Evolutionary conservation across 805 yeast species (phyloP).

Genomic region (Pichia exigua): DNA sequence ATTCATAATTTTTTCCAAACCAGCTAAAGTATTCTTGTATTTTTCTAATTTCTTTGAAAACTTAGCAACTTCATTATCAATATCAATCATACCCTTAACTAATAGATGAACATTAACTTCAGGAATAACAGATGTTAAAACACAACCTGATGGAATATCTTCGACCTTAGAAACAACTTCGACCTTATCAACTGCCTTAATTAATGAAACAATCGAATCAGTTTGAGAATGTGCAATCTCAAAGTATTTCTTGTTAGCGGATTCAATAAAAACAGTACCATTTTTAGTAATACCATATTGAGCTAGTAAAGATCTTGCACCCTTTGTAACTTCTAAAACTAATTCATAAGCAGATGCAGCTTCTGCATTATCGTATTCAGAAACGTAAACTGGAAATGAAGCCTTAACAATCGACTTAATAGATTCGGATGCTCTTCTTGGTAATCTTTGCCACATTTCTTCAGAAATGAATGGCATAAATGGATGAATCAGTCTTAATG

Average conservation of each 20-base stretch:
- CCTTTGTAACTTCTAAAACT: slow-evolving; percentile 78
- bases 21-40: slow-evolving; percentile 49
- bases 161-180: slow-evolving; percentile 47
- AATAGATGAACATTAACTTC: slow-evolving; percentile 80
- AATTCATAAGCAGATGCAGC: slow-evolving; percentile 75
- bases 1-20: slow-evolving; percentile 60
- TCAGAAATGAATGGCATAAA: slow-evolving; percentile 97
- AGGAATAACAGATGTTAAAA: slow-evolving; percentile 72
- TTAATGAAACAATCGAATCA: slow-evolving; percentile 82
- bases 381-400: slow-evolving; percentile 59
- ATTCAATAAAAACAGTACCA: slow-evolving; percentile 78
- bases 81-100: slow-evolving; percentile 91
- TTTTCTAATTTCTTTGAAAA: slow-evolving; percentile 69
- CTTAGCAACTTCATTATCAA: slow-evolving; percentile 84
- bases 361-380: slow-evolving; percentile 52
- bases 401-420: slow-evolving; percentile 73
- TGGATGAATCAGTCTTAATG: slow-evolving; percentile 88
- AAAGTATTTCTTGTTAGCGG: slow-evolving; percentile 39
- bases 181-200: slow-evolving; percentile 80
- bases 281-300: slow-evolving; percentile 85
- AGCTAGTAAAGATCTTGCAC: slow-evolving; percentile 84
- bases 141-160: slow-evolving; percentile 84
- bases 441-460: slow-evolving; percentile 98
- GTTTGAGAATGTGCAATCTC: slow-evolving; percentile 60
- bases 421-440: slow-evolving; percentile 69